Evolutionary conservation across 1,284 basidiomycete species (phyloP).

Genomic region (Inonotus hispidus): DNA sequence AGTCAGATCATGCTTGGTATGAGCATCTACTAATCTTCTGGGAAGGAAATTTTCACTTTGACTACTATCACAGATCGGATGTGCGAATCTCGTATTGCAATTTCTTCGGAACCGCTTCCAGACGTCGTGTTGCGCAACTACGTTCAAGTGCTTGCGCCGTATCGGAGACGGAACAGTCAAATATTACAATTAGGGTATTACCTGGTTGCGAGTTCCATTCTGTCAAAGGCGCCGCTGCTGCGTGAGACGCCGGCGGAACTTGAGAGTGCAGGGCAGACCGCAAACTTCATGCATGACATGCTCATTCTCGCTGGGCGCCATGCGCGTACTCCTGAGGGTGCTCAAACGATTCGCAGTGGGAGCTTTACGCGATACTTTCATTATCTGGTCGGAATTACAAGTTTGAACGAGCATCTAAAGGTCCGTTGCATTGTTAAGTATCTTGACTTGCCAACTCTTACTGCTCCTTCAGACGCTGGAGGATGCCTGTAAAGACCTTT

Average conservation of each 20-base stretch:
- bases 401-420: slow-evolving; percentile 17
- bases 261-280: slow-evolving; percentile 14
- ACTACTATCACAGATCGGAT: slow-evolving; percentile 23
- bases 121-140: slow-evolving; percentile 24
- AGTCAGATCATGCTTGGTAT: slow-evolving; percentile 26
- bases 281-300: slow-evolving; percentile 28
- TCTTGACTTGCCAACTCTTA: not conserved
- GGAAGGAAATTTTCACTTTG: not conserved
- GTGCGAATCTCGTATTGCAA: slow-evolving; percentile 24
- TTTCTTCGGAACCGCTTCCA: slow-evolving; percentile 25
- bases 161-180: slow-evolving; percentile 23
- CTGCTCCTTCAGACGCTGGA: slow-evolving; percentile 21
- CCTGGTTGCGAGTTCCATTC: slow-evolving; percentile 25
- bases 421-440: slow-evolving; percentile 1
- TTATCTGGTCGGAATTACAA: slow-evolving; percentile 20
- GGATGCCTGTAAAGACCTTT: slow-evolving; percentile 22
- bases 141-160: slow-evolving; percentile 24
- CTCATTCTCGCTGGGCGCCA: slow-evolving; percentile 25
- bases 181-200: slow-evolving; percentile 24
- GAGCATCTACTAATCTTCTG: not conserved
- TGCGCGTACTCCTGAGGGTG: slow-evolving; percentile 26
- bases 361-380: slow-evolving; percentile 25
- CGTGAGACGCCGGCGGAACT: slow-evolving; percentile 25
- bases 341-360: slow-evolving; percentile 22
- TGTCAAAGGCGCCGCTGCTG: slow-evolving; percentile 28